A percentile compares a stretch with the other conserved stretches of the same genome.
Conservation (phyloP, 2,329 filamentous ascomycete genomes). For the Stemphylium lycopersici region DNA sequence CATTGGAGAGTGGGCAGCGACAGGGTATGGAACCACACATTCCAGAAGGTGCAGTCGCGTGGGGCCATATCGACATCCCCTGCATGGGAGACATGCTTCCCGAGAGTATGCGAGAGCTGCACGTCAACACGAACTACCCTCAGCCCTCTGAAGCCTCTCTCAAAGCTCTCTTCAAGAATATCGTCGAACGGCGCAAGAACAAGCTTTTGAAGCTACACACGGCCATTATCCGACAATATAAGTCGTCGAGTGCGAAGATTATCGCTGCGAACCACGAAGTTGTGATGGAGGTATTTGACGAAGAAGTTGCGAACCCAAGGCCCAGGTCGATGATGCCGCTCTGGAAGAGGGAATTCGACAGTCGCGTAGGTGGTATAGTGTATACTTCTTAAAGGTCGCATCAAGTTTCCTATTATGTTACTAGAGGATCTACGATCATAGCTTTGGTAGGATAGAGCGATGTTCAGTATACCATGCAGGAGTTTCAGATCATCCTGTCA, state of each 20-base stretch:
- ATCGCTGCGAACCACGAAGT: slow-evolving; percentile 24
- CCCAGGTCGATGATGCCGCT: slow-evolving; percentile 38
- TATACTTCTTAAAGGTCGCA: not conserved
- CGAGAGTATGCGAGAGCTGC: slow-evolving; percentile 31
- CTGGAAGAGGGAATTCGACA: slow-evolving; percentile 42
- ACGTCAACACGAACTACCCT: slow-evolving; percentile 41
- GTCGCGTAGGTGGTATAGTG: slow-evolving; percentile 30
- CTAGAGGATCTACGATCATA: not conserved
- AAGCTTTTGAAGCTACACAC: slow-evolving; percentile 26
- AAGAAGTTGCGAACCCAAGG: slow-evolving; percentile 11
- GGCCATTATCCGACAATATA: slow-evolving; percentile 37
- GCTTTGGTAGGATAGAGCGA: not conserved
- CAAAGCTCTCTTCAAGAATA: slow-evolving; percentile 38
- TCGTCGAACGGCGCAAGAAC: slow-evolving; percentile 28
- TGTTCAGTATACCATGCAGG: too few species aligned
- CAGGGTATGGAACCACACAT: slow-evolving; percentile 24
- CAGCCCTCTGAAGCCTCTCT: slow-evolving; percentile 29
- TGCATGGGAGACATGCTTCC: slow-evolving; percentile 46
- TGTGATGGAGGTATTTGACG: slow-evolving; percentile 32
- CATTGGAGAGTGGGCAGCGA: slow-evolving; percentile 42
- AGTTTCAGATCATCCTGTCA: not conserved
- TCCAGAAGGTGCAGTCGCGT: slow-evolving; percentile 29
- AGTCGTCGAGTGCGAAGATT: slow-evolving; percentile 18
- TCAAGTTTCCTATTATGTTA: not conserved
- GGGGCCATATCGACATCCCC: slow-evolving; percentile 40